Evolutionary conservation across 192 early-diverging fungal genomes (phyloP).

Genomic region (Coemansia sp.): DNA sequence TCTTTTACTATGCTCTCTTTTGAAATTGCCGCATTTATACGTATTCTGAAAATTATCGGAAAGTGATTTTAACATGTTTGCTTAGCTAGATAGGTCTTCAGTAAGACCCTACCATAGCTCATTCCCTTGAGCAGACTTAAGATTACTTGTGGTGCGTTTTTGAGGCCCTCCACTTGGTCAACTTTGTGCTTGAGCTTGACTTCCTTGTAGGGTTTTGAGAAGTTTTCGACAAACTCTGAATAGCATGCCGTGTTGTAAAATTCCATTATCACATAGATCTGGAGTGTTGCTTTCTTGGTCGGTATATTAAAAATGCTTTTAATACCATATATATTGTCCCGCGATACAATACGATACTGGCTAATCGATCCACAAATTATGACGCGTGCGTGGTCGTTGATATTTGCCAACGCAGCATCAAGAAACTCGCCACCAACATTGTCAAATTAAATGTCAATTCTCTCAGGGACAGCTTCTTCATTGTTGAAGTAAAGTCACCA

Average conservation of each 20-base stretch:
- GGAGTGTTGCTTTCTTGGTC: too few relatives aligned
- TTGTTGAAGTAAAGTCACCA: slow-evolving; percentile 40
- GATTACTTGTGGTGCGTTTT: too few relatives aligned
- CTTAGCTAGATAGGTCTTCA: too few relatives aligned
- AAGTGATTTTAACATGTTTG: too few relatives aligned
- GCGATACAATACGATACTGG: slow-evolving; percentile 59
- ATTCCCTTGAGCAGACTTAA: too few relatives aligned
- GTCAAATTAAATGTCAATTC: slow-evolving; percentile 85
- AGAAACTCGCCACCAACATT: slow-evolving; percentile 76
- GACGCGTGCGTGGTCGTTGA: slow-evolving; percentile 66
- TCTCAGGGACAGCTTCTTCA: slow-evolving; percentile 63
- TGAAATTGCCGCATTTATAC: background rate
- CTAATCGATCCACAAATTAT: slow-evolving; percentile 71
- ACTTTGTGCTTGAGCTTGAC: too few relatives aligned
- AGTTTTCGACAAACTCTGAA: too few relatives aligned
- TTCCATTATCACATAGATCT: too few relatives aligned
- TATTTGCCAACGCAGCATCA: slow-evolving; percentile 61
- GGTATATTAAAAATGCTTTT: slow-evolving; percentile 53
- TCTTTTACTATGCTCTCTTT: background rate
- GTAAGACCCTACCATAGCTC: too few relatives aligned
- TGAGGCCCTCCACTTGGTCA: too few relatives aligned
- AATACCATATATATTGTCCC: slow-evolving; percentile 51
- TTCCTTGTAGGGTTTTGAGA: too few relatives aligned
- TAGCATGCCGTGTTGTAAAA: too few relatives aligned
- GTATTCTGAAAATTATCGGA: background rate